Conservation (phyloP, 2,329 filamentous ascomycete genomes). For the Phialophora macrospora region DNA sequence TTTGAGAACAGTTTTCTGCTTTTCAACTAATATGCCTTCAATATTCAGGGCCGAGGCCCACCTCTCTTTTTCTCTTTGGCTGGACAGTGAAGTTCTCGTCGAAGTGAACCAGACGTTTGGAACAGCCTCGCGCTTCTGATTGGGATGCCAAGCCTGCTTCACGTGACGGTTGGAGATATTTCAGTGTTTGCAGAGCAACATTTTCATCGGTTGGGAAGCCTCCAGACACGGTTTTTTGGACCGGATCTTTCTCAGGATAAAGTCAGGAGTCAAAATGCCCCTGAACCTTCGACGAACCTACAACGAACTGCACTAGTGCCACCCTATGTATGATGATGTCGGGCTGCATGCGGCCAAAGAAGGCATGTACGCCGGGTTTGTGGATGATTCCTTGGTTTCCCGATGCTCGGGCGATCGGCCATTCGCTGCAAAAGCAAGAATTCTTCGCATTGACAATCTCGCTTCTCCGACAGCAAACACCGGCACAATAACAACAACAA, state of each 20-base stretch:
- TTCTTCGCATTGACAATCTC: conserved; percentile 4
- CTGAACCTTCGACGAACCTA: neutral
- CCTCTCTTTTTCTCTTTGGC: neutral
- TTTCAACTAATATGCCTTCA: neutral
- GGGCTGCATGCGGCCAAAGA: neutral
- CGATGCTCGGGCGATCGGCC: conserved; percentile 1
- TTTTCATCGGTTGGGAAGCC: neutral
- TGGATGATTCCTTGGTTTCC: neutral
- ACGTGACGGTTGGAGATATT: neutral
- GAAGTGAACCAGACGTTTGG: neutral
- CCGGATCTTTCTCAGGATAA: neutral
- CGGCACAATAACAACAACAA: conserved; percentile 3
- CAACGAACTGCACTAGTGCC: neutral
- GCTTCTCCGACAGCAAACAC: conserved; percentile 7
- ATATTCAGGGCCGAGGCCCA: neutral
- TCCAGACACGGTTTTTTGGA: neutral
- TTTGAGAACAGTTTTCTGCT: neutral
- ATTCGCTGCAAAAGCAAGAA: conserved; percentile 1
- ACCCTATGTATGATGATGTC: conserved; percentile 1
- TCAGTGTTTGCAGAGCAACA: neutral
- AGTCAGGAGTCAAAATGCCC: neutral
- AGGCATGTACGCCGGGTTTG: conserved; percentile 5
- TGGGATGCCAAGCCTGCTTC: neutral
- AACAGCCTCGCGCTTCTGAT: neutral
- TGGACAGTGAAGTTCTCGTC: neutral